Percentiles rank a stretch among this genome's conserved stretches.
Evolutionary conservation across 2,329 filamentous ascomycete species (phyloP).

Genomic region (Trichophyton equinum): DNA sequence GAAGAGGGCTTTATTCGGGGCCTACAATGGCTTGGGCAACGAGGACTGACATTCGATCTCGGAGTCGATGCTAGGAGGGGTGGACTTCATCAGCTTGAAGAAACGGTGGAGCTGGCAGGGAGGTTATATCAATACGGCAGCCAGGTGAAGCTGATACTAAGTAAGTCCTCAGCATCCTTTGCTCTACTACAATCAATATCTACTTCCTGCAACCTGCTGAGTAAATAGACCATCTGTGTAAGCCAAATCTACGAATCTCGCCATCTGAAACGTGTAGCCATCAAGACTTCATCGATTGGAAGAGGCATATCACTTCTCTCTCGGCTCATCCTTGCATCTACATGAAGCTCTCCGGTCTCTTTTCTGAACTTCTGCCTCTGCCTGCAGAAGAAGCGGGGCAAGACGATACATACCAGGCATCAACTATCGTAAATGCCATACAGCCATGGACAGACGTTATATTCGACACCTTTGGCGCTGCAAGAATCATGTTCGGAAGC

Average conservation of each 20-base stretch:
- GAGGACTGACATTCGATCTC: slow-evolving; percentile 63
- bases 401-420: slow-evolving; percentile 28
- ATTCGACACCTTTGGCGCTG: slow-evolving; percentile 57
- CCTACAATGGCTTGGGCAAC: slow-evolving; percentile 51
- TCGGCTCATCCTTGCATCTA: slow-evolving; percentile 54
- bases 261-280: slow-evolving; percentile 38
- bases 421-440: slow-evolving; percentile 47
- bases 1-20: slow-evolving; percentile 51
- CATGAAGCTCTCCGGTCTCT: slow-evolving; percentile 82
- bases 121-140: slow-evolving; percentile 30
- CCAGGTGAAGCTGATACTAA: neutral
- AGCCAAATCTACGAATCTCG: slow-evolving; percentile 57
- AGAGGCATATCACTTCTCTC: slow-evolving; percentile 53
- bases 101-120: slow-evolving; percentile 57
- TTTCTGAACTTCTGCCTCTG: slow-evolving; percentile 59
- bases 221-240: slow-evolving; percentile 71
- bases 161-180: neutral
- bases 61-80: slow-evolving; percentile 70
- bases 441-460: slow-evolving; percentile 61
- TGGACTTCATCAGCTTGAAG: slow-evolving; percentile 60
- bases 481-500: slow-evolving; percentile 74
- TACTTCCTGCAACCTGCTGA: slow-evolving; percentile 14
- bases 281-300: slow-evolving; percentile 56
- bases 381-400: slow-evolving; percentile 1
- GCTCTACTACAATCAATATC: slow-evolving; percentile 25